Percentiles rank a stretch among this genome's conserved stretches.
Conservation (phyloP, 2,329 filamentous ascomycete genomes). For the Fusarium penzigii region DNA sequence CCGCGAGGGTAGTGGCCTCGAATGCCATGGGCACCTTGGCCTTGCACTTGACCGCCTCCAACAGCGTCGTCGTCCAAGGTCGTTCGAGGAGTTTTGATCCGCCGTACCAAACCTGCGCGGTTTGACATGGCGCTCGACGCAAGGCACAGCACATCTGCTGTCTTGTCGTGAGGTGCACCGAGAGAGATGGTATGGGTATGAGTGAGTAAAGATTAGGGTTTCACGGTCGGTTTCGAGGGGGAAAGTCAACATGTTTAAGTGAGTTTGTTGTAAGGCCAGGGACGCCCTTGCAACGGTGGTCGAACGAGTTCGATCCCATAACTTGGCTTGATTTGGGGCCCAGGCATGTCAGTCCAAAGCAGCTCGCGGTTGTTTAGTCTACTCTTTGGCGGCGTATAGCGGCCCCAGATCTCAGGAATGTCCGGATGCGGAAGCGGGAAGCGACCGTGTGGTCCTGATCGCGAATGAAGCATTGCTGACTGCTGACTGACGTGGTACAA, state of each 20-base stretch:
- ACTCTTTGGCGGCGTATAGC: not conserved
- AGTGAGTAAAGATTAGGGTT: conserved; percentile 9
- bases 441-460: not conserved
- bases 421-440: not conserved
- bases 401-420: not conserved
- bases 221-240: conserved; percentile 19
- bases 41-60: not conserved
- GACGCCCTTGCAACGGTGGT: conserved; percentile 1
- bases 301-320: conserved; percentile 1
- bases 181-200: conserved; percentile 14
- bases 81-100: conserved; percentile 25
- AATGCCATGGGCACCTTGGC: not conserved
- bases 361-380: not conserved
- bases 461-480: not conserved
- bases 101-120: conserved; percentile 24
- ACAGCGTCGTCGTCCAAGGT: not conserved
- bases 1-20: not conserved
- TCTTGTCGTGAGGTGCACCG: not conserved
- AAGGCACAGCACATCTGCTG: conserved; percentile 4
- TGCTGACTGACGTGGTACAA: not conserved
- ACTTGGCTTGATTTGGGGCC: not conserved
- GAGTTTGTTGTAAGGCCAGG: conserved; percentile 19
- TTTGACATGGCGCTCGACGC: conserved; percentile 16
- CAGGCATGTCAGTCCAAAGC: not conserved
- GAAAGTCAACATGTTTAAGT: conserved; percentile 1